Conservation (phyloP, 257 asterid species). For the Coffea canephora region DNA sequence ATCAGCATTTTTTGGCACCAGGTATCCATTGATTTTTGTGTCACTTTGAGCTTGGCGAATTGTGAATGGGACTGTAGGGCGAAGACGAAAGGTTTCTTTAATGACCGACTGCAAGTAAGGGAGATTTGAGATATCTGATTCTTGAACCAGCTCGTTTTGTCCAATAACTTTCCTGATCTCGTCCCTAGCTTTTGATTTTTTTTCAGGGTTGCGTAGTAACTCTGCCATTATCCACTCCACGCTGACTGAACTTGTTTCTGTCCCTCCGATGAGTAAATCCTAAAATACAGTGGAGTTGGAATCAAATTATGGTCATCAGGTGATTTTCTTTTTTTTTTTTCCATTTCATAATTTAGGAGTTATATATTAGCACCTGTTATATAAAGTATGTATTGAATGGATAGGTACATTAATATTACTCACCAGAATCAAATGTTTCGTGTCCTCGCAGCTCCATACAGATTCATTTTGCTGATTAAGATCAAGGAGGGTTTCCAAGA, state of each 20-base stretch:
- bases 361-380: too few relatives aligned
- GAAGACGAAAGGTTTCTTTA: constrained; percentile 40
- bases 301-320: too few relatives aligned
- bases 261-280: too few relatives aligned
- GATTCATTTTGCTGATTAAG: neutral
- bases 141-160: neutral
- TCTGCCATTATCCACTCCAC: too few relatives aligned
- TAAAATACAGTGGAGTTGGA: too few relatives aligned
- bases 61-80: constrained; percentile 26
- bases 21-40: constrained; percentile 24
- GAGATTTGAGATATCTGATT: constrained; percentile 21
- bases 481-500: constrained; percentile 23
- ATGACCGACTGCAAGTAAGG: constrained; percentile 34
- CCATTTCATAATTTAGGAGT: too few relatives aligned
- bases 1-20: constrained; percentile 26
- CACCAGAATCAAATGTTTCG: constrained; percentile 10
- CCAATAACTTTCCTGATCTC: neutral
- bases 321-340: too few relatives aligned
- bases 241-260: too few relatives aligned
- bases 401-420: neutral
- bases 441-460: too few relatives aligned
- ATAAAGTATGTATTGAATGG: neutral
- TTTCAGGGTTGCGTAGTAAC: too few relatives aligned
- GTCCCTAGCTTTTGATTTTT: too few relatives aligned
- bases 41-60: constrained; percentile 24